Conservation (phyloP, 305 asterid genomes). For the Rubia peregrina region DNA sequence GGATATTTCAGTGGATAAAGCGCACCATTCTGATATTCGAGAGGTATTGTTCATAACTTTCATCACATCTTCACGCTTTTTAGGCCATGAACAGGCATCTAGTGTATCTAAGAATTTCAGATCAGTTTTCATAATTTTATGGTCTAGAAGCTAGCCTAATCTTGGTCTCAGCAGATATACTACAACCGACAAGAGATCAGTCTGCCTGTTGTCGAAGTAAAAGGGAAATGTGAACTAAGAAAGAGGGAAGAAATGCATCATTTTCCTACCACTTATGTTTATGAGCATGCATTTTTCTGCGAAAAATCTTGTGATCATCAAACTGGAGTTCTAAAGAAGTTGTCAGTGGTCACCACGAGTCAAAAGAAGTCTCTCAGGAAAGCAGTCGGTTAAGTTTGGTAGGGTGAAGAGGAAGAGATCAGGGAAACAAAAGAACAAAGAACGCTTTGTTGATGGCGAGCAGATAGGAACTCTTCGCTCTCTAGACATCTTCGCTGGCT, state of each 20-base stretch:
- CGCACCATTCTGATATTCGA: constrained; percentile 22
- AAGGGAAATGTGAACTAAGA: constrained; percentile 25
- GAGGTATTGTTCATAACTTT: constrained; percentile 16
- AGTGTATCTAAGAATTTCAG: too few relatives aligned
- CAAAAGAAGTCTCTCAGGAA: constrained; percentile 6
- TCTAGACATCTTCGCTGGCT: constrained; percentile 26
- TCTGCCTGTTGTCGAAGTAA: constrained; percentile 13
- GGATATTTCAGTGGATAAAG: constrained; percentile 21
- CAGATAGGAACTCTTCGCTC: constrained; percentile 5
- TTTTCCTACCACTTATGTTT: constrained; percentile 8
- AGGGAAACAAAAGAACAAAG: constrained; percentile 4
- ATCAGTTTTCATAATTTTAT: neutral
- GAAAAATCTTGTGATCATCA: constrained; percentile 15
- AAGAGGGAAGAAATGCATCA: constrained; percentile 12
- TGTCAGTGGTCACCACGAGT: constrained; percentile 14
- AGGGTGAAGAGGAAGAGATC: constrained; percentile 4
- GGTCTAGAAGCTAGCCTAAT: neutral
- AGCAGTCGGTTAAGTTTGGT: constrained; percentile 4
- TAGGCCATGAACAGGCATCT: neutral
- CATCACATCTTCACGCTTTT: neutral
- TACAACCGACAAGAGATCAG: constrained; percentile 17
- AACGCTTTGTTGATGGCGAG: neutral
- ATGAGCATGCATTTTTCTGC: constrained; percentile 19
- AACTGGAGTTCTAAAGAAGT: constrained; percentile 21
- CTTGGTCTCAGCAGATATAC: constrained; percentile 17